A percentile compares a stretch with the other conserved stretches of the same genome.
Evolutionary conservation across 805 yeast genomes (phyloP).

Genomic region (Priceomyces melissophilus): DNA sequence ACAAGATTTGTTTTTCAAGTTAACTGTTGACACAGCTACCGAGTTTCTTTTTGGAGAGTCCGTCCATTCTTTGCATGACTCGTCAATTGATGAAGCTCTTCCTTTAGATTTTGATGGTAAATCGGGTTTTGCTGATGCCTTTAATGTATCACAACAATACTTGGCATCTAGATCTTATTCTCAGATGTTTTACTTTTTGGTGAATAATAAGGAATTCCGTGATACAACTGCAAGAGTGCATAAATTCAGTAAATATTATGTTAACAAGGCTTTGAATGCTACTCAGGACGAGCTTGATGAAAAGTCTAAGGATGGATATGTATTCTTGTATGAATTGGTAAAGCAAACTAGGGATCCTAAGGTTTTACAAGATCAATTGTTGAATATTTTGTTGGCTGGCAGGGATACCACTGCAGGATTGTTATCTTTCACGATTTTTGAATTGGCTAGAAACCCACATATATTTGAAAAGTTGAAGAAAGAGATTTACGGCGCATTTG

Average conservation of each 20-base stretch:
- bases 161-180: slow-evolving; percentile 29
- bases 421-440: slow-evolving; percentile 26
- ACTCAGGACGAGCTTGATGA: slow-evolving; percentile 26
- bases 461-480: slow-evolving; percentile 24
- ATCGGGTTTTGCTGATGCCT: slow-evolving; percentile 22
- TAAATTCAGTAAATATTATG: slow-evolving; percentile 26
- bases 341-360: slow-evolving; percentile 35
- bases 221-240: slow-evolving; percentile 30
- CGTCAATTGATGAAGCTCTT: slow-evolving; percentile 17
- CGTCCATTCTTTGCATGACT: slow-evolving; percentile 23
- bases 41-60: slow-evolving; percentile 41
- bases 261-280: slow-evolving; percentile 27
- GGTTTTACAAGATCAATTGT: slow-evolving; percentile 34
- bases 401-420: slow-evolving; percentile 36
- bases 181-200: slow-evolving; percentile 26
- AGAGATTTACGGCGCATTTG: slow-evolving; percentile 25
- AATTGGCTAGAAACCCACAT: slow-evolving; percentile 29
- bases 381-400: slow-evolving; percentile 38
- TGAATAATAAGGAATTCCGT: slow-evolving; percentile 31
- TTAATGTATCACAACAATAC: slow-evolving; percentile 32
- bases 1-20: slow-evolving; percentile 31
- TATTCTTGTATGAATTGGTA: slow-evolving; percentile 36
- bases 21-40: slow-evolving; percentile 39
- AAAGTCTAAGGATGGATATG: slow-evolving; percentile 26
- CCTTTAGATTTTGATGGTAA: slow-evolving; percentile 20